Percentiles rank a stretch among this genome's conserved stretches.
These are phyloP conservation scores for Rhododendron ferrugineum DNA, from an alignment of 148 eudicot species.

Conservation along the genomic window DNA sequence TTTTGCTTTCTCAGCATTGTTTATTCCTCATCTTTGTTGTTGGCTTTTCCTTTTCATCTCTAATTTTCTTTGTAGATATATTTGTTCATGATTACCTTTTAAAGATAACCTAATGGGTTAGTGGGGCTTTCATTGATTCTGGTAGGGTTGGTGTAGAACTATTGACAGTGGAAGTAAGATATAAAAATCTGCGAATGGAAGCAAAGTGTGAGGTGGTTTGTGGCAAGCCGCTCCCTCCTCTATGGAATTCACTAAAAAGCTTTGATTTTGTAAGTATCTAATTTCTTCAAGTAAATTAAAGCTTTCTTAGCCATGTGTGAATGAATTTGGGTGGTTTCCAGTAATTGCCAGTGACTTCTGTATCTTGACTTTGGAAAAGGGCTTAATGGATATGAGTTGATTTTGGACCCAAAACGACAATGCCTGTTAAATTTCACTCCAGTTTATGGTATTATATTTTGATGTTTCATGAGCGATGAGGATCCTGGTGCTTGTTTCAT, in stretches of 20 bases:
- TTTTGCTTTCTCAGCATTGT: neutral
- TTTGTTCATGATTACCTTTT: neutral
- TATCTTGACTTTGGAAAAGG: no score
- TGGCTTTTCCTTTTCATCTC: neutral
- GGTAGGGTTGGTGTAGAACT: conserved; percentile 68
- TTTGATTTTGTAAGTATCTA: conserved; percentile 31
- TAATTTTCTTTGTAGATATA: neutral
- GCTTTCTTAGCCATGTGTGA: no score
- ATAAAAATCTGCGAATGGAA: conserved; percentile 48
- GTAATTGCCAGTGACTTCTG: no score
- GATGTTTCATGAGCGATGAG: neutral
- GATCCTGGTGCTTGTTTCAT: neutral
- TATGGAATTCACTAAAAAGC: neutral
- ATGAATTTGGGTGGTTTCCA: no score
- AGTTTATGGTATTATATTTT: no score
- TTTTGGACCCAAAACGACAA: no score
- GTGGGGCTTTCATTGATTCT: neutral
- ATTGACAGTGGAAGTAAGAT: conserved; percentile 66
- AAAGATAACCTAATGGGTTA: neutral
- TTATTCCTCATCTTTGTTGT: neutral
- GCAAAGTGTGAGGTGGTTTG: conserved; percentile 68
- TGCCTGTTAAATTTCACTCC: no score
- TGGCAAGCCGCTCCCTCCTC: conserved; percentile 59
- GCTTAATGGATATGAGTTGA: no score
- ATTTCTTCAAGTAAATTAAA: neutral